Percentiles rank a stretch among this genome's conserved stretches.
phyloP scores from a whole-genome alignment of 225 moss, liverwort and hornwort species.

The Physcomitrellopsis africana region DNA sequence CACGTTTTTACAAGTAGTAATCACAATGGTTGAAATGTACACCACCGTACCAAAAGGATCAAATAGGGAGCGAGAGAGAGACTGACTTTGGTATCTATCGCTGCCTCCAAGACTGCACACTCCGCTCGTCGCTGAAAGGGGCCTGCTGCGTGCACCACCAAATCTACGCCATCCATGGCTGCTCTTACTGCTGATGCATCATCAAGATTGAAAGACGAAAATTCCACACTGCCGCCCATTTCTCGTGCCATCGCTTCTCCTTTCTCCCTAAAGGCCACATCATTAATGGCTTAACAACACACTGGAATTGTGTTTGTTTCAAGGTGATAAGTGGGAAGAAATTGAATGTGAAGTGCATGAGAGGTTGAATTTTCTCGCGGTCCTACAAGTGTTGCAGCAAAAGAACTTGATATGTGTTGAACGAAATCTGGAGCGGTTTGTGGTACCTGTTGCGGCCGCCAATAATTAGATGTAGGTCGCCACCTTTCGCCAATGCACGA shows the following conservation, averaged over 20 bases:
- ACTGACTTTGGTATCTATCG: conserved; percentile 73
- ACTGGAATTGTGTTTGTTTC: not conserved
- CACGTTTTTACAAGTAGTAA: not conserved
- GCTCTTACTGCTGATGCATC: conserved; percentile 60
- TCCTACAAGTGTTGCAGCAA: too few species aligned
- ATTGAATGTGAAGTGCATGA: too few species aligned
- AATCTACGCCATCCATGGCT: conserved; percentile 72
- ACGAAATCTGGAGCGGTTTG: not conserved
- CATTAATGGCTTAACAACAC: too few species aligned
- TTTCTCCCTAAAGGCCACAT: conserved; percentile 54
- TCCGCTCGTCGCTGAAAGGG: conserved; percentile 75
- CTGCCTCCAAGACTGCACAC: conserved; percentile 78
- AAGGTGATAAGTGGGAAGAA: not conserved
- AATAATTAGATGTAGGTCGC: conserved; percentile 61
- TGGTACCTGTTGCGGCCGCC: conserved; percentile 85
- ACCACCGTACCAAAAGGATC: not conserved
- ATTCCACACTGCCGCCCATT: conserved; percentile 52
- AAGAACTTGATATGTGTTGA: not conserved
- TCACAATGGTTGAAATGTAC: not conserved
- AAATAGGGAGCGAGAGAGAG: not conserved
- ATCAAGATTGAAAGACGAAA: conserved; percentile 66
- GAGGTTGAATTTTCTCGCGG: too few species aligned
- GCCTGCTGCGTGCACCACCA: conserved; percentile 89
- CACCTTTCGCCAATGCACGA: conserved; percentile 67
- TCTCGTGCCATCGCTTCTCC: conserved; percentile 70